Percentiles rank a stretch among this genome's conserved stretches.
Conservation (phyloP, 768 basidiomycete genomes). For the Boletus bicolor region DNA sequence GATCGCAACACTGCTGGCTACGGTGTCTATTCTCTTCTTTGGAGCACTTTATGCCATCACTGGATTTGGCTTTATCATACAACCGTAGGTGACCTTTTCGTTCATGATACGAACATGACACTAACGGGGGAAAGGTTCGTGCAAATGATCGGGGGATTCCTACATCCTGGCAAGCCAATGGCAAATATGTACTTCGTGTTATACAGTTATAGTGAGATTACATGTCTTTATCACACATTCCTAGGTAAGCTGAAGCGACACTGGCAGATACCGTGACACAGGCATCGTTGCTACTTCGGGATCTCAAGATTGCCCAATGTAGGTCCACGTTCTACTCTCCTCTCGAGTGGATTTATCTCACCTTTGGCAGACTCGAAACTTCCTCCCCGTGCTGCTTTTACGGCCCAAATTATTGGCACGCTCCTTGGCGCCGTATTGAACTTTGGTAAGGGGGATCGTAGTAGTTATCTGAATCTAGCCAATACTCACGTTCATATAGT, state of each 20-base stretch:
- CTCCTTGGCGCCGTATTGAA: conserved; percentile 34
- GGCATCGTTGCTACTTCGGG: conserved; percentile 50
- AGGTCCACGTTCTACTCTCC: neutral
- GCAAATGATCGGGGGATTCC: conserved; percentile 37
- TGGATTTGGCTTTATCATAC: conserved; percentile 25
- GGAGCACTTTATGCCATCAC: conserved; percentile 54
- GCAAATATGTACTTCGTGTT: conserved; percentile 44
- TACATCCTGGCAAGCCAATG: conserved; percentile 39
- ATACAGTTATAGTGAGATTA: conserved; percentile 43
- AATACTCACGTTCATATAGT: conserved; percentile 30
- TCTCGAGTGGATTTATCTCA: conserved; percentile 37
- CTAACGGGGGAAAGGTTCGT: conserved; percentile 24
- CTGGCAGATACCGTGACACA: conserved; percentile 49
- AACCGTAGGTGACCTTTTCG: conserved; percentile 23
- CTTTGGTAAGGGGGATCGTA: conserved; percentile 50
- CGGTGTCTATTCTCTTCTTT: conserved; percentile 52
- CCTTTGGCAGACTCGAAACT: conserved; percentile 49
- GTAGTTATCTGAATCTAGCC: conserved; percentile 41
- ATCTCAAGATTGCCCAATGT: conserved; percentile 46
- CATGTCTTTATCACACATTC: conserved; percentile 32
- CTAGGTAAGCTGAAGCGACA: conserved; percentile 29
- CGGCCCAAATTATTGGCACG: conserved; percentile 48
- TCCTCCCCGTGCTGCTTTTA: conserved; percentile 63
- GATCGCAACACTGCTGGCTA: conserved; percentile 48
- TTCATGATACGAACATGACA: neutral